A percentile compares a stretch with the other conserved stretches of the same genome.
Conservation (phyloP, 805 yeast species). For the Pichia thaimueangensis region DNA sequence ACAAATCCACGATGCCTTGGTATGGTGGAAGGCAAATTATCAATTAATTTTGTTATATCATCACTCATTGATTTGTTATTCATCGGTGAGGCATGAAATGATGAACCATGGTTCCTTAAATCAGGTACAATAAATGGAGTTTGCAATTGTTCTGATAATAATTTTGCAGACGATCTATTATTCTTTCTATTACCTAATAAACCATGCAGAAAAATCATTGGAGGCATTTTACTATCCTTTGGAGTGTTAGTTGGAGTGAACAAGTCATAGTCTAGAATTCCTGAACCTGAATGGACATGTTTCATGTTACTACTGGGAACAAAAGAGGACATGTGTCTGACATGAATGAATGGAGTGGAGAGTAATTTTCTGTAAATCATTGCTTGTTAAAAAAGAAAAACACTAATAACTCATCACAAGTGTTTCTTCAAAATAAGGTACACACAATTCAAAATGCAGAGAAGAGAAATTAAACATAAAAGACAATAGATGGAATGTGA, state of each 20-base stretch:
- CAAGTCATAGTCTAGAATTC: constrained; percentile 10
- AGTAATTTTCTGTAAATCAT: not conserved
- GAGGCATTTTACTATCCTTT: constrained; percentile 31
- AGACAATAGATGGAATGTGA: too few relatives aligned
- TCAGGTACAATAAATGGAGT: constrained; percentile 64
- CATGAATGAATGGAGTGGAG: not conserved
- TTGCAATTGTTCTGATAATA: constrained; percentile 37
- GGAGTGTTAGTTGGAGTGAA: constrained; percentile 8
- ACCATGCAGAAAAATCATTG: constrained; percentile 81
- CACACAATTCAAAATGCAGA: not conserved
- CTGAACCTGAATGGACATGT: not conserved
- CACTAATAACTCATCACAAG: too few relatives aligned
- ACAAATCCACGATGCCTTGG: constrained; percentile 36
- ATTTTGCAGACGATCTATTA: constrained; percentile 67
- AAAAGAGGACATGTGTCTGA: not conserved
- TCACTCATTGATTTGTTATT: constrained; percentile 73
- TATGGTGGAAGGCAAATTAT: constrained; percentile 13
- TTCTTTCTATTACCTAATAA: constrained; percentile 76
- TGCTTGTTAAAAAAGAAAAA: too few relatives aligned
- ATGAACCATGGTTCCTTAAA: constrained; percentile 83
- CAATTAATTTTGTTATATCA: constrained; percentile 62
- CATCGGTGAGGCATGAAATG: constrained; percentile 67
- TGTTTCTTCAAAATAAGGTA: too few relatives aligned
- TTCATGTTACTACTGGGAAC: not conserved
- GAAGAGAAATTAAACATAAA: not conserved